Evolutionary conservation across 139 green algal genomes (phyloP).

Genomic region (Haematococcus lacustris): DNA sequence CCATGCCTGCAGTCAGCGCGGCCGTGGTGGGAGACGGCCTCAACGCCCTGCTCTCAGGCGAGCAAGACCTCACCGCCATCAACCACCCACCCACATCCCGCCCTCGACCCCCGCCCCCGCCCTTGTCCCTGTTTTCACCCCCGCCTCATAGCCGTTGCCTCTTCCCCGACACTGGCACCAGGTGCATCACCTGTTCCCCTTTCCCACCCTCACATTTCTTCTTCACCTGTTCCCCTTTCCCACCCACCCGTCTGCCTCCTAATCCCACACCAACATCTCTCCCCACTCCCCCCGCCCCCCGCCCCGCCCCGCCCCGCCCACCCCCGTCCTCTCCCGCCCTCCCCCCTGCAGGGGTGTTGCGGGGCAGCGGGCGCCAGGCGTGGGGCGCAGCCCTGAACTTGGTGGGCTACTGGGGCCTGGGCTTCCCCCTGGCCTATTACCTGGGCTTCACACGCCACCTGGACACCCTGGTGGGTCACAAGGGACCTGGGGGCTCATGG

Average conservation of each 20-base stretch:
- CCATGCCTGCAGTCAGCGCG: slow-evolving; percentile 26
- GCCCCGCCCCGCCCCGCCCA: too few relatives aligned
- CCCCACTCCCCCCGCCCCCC: background rate
- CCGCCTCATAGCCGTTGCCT: background rate
- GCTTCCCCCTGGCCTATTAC: slow-evolving; percentile 41
- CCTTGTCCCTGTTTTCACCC: background rate
- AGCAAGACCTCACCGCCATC: background rate
- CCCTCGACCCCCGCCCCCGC: too few relatives aligned
- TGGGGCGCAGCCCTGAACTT: slow-evolving; percentile 40
- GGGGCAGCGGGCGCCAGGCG: slow-evolving; percentile 29
- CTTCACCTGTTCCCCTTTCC: too few relatives aligned
- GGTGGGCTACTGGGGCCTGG: slow-evolving; percentile 43
- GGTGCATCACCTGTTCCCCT: background rate
- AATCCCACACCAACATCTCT: background rate
- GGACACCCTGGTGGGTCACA: slow-evolving; percentile 2
- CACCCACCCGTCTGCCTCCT: too few relatives aligned
- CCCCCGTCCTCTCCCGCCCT: background rate
- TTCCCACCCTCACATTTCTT: background rate
- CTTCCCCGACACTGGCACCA: background rate
- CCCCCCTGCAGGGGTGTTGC: too few relatives aligned
- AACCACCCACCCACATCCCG: background rate
- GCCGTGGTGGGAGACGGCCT: slow-evolving; percentile 49
- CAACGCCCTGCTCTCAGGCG: background rate
- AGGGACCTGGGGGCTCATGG: too few relatives aligned
- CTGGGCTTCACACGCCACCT: slow-evolving; percentile 30